phyloP scores from a whole-genome alignment of 768 basidiomycete species.

The Rhizopogon sp. region DNA sequence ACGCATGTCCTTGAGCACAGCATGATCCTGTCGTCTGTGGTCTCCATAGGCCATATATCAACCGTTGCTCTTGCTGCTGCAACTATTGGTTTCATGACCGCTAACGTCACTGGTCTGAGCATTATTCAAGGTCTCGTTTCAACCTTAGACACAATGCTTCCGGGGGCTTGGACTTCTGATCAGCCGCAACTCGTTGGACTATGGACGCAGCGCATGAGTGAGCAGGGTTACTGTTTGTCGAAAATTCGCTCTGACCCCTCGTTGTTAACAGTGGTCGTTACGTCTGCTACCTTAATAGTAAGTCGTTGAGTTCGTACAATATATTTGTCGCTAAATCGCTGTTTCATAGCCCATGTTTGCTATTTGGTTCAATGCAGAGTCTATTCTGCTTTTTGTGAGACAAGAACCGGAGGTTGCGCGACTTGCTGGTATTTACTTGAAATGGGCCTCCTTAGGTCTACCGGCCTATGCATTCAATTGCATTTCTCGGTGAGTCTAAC shows the following conservation, averaged over 20 bases:
- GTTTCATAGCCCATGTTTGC: slow-evolving; percentile 43
- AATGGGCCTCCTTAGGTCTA: slow-evolving; percentile 68
- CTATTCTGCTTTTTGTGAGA: slow-evolving; percentile 61
- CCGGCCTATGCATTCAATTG: slow-evolving; percentile 60
- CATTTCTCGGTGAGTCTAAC: slow-evolving; percentile 36
- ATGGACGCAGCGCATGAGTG: slow-evolving; percentile 88
- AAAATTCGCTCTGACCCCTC: neutral
- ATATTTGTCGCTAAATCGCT: neutral
- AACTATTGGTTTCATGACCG: slow-evolving; percentile 70
- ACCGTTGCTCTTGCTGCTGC: slow-evolving; percentile 86
- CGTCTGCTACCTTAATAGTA: slow-evolving; percentile 54
- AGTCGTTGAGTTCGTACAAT: slow-evolving; percentile 17
- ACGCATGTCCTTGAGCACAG: slow-evolving; percentile 84
- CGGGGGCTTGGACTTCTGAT: slow-evolving; percentile 88
- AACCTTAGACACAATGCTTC: slow-evolving; percentile 89
- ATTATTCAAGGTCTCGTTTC: slow-evolving; percentile 81
- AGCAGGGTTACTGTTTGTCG: slow-evolving; percentile 18
- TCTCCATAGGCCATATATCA: slow-evolving; percentile 91
- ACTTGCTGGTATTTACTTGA: slow-evolving; percentile 70
- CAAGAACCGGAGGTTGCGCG: slow-evolving; percentile 82
- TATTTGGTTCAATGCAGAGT: slow-evolving; percentile 83
- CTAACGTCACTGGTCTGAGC: slow-evolving; percentile 50
- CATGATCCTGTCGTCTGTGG: slow-evolving; percentile 76
- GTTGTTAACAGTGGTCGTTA: slow-evolving; percentile 45
- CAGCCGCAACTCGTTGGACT: slow-evolving; percentile 84